Base-by-base conservation (phyloP, 2,329 filamentous ascomycete species). In the Lachnellula hyalina region DNA sequence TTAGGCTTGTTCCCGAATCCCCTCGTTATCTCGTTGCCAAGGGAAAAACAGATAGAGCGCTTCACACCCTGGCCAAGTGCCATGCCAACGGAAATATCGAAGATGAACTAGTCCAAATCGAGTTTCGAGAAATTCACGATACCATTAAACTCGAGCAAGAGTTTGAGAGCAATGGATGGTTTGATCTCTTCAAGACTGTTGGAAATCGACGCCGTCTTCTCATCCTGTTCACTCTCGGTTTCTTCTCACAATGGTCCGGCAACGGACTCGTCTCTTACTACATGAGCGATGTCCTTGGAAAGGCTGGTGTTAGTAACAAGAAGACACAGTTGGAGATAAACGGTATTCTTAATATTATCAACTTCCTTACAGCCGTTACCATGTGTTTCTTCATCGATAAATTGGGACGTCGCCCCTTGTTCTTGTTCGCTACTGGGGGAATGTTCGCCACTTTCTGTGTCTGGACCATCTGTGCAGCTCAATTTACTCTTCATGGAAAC, bases 191-290 rank as follows among this genome's bases (percentile, higher is more conserved):
- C 72, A 58, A 73, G 73, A 79, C 76, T 5, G 72, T 73, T 23
- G 80, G 78, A 40, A 84, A 83, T 65, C 74, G 79, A 38, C 75
- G 77, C 60, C 73, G 81, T 36, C 69, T 82, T 28, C 64, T 80
- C 48, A 80, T 84, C 53, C 69, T 78, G n/a, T 66, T 82, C 47
- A 72, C 74, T 21, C 71, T 79, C 7, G 80, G 79, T 56, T 70
- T 81, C 56, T 83, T 83, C 70, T 77, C 76, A 8, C 81, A 84
- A 59, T 83, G 78, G 77, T 78, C 74, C 52, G 80, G 80, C 36
- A 82, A 81, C 59, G 75, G 74, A 42, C 64, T 79, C 8, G 73
- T 77, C 34, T 74, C 71, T 1, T 77, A 71, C 60, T 71, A 71
- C 59, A 66, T 73, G 19, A 63, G 63, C 19, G 61, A 67, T 8